Base-by-base conservation (phyloP, 495 filamentous ascomycete genomes). In the Tuber aestivum region DNA sequence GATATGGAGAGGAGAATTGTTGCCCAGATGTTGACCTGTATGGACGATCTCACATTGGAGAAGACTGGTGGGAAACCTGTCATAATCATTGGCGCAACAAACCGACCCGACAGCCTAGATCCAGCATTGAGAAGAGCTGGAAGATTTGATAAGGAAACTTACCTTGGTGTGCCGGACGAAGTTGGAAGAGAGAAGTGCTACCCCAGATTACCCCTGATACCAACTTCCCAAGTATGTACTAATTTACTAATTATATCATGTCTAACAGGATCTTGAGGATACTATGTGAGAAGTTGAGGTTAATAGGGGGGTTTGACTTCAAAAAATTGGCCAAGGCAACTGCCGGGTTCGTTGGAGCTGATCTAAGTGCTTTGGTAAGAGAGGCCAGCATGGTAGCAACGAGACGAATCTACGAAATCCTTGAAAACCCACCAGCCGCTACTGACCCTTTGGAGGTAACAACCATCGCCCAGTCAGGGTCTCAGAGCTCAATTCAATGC, bases 1-100 rank as follows among this genome's bases (percentile, higher is more conserved):
- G 93, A 96, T 81, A 98, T 98, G 95, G 95, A 97, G 84, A 94
- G 94, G 84, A 86, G 95, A 70, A 97, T 98, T 81, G 94, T 98
- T 32, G 93, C 94, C 1, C 94, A 97, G 84, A 89, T 98, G 77
- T 86, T 97, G 75, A 95, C 93, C 16, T 95, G 92, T 78, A 83
- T 82, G 81, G 92, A 94, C 77, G 90, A 94, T 70, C 87, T 97
- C 72, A 92, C 92, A 45, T 86, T 93, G 72, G 91, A 93, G 61
- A 91, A 92, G 77, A 93, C 93, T 14, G 90, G 89, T 41, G 92
- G 93, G 27, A 97, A 95, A 85, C 92, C 93, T 18, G 95, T 98
- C 23, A 93, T 98, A 74, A 93, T 97, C 20, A 88, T 98, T 40
- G 95, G 95, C 0, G 94, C 95, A 23, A 97, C 95, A 8, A 98